phyloP scores from a whole-genome alignment of 208 protist species.

The Leishmania major region DNA sequence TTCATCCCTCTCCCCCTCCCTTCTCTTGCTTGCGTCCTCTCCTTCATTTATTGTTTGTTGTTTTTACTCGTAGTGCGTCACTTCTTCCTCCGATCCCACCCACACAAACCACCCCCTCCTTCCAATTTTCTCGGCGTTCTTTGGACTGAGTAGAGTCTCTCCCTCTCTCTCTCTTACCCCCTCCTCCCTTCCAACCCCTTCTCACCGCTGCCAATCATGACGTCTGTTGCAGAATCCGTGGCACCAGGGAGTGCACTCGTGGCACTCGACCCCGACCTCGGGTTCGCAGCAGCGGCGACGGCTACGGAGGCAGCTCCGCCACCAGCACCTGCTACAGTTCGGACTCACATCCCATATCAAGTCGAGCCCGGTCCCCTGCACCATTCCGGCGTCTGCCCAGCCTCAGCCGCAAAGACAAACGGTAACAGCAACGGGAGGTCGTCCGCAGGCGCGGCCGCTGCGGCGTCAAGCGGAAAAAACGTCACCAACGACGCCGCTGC shows the following conservation, averaged over 20 bases:
- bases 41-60: neutral
- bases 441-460: neutral
- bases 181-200: neutral
- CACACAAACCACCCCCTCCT: neutral
- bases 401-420: neutral
- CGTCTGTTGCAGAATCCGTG: neutral
- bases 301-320: no score
- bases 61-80: neutral
- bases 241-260: neutral
- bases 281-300: neutral
- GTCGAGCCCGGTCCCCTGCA: slow-evolving; percentile 8
- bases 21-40: neutral
- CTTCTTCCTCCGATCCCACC: neutral
- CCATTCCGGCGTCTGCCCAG: neutral
- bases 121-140: neutral
- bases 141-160: no score
- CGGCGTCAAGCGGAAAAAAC: neutral
- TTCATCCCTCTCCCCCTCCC: neutral
- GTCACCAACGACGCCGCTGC: neutral
- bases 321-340: neutral
- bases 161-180: neutral
- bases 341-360: slow-evolving; percentile 23
- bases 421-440: neutral
- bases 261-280: neutral
- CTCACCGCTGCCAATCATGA: neutral